Evolutionary conservation across 23 red algal genomes (phyloP).

Genomic region (Gracilaria domingensis): DNA sequence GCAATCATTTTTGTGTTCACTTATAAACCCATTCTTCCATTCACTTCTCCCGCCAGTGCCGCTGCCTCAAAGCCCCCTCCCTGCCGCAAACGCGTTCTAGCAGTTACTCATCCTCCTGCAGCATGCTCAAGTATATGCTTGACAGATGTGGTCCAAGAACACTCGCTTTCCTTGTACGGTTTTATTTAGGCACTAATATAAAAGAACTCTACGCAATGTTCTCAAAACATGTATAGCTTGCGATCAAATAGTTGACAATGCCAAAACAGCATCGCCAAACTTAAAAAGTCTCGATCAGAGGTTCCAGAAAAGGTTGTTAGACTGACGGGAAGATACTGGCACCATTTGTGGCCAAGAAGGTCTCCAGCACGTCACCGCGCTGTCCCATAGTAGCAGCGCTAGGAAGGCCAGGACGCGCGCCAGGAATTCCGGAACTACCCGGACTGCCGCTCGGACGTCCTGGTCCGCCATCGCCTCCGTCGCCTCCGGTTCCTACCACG

Average conservation of each 20-base stretch:
- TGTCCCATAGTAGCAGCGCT: background rate
- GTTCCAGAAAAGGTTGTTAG: background rate
- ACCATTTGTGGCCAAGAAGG: background rate
- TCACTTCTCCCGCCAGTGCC: no score
- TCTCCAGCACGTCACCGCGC: background rate
- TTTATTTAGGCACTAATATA: background rate
- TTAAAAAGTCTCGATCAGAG: background rate
- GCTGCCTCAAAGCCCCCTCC: no score
- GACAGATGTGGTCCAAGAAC: background rate
- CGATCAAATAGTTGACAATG: background rate
- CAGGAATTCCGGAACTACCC: background rate
- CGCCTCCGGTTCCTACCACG: background rate
- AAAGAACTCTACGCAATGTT: background rate
- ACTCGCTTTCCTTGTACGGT: background rate
- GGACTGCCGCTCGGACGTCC: background rate
- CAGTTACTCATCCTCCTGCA: no score
- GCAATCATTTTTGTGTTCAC: no score
- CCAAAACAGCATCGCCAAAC: background rate
- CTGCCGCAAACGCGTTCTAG: no score
- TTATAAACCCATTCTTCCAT: no score
- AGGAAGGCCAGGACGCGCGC: background rate
- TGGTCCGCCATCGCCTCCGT: constrained; percentile 4
- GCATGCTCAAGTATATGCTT: no score
- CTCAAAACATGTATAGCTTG: constrained; percentile 4
- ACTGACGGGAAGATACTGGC: no score